Base-by-base conservation (phyloP, 2,329 filamentous ascomycete species). In the Sclerotinia glacialis region DNA sequence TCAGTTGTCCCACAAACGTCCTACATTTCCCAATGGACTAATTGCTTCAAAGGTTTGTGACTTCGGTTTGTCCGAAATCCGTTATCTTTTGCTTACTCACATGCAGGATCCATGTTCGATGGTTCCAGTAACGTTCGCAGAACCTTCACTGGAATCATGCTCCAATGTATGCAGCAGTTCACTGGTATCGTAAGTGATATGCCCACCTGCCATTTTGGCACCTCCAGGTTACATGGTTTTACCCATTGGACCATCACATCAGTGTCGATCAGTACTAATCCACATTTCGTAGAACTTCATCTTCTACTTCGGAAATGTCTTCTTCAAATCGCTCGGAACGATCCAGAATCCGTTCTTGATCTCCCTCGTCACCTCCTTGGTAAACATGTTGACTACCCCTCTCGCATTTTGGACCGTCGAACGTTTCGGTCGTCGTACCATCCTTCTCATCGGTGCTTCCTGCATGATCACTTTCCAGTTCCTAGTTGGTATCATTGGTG, bases 361-460 rank as follows among this genome's bases (percentile, higher is more conserved):
- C 77, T 90, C 88, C 67, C 83, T 96, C 76, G 85, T 96, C 80
- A 94, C 92, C 78, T 95, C 90, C 69, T 84, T 95, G 64, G 91
- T 96, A 82, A 96, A 96, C 80, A 91, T 95, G 70, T 84, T 80
- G 79, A 94, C 91, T 44, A 96, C 93, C 0, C 92, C 92, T 1
- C 78, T 96, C 73, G 95, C 92, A 40, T 96, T 96, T 86, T 96
- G 84, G 81, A 89, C 89, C n/a, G 88, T 96, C 69, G 93, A 97
- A 82, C 85, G 82, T 73, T 85, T 93, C 71, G 93, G 93, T 71
- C 91, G 93, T 76, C 91, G 92, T 71, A 83, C 85, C 61, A 86
- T 97, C 67, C 87, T 97, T 72, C 84, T 97, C 77, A 84, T 83
- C 75, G 93, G 93, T 74, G 92, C 91, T 42, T 68, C 88, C 6